phyloP scores from a whole-genome alignment of 1,284 basidiomycete species.

The Leccinum fuscescens region DNA sequence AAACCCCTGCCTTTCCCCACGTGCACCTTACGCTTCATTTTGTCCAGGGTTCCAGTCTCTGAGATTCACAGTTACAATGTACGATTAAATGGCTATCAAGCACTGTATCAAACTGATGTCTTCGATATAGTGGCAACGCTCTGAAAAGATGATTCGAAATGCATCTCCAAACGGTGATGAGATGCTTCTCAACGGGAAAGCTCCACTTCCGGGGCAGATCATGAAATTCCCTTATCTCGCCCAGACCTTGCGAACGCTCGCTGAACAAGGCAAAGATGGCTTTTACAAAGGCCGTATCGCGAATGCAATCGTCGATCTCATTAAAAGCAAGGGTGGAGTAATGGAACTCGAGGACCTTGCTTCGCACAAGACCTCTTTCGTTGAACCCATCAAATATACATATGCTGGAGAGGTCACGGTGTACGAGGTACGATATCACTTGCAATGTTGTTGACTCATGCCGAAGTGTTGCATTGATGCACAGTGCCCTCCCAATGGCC shows the following conservation, averaged over 20 bases:
- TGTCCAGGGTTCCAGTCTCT: slow-evolving; percentile 67
- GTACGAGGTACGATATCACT: slow-evolving; percentile 65
- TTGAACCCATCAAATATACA: slow-evolving; percentile 89
- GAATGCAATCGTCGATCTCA: slow-evolving; percentile 83
- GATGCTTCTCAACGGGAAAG: slow-evolving; percentile 81
- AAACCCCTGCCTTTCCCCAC: not conserved
- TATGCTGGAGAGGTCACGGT: slow-evolving; percentile 81
- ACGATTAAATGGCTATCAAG: slow-evolving; percentile 24
- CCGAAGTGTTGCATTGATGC: not conserved
- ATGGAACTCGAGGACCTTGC: slow-evolving; percentile 90
- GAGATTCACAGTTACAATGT: slow-evolving; percentile 71
- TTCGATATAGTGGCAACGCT: slow-evolving; percentile 64
- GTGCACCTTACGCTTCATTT: slow-evolving; percentile 7
- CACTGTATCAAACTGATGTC: slow-evolving; percentile 5
- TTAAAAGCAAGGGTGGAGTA: slow-evolving; percentile 81
- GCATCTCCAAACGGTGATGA: slow-evolving; percentile 82
- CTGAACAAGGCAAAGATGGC: slow-evolving; percentile 80
- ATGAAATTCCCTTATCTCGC: slow-evolving; percentile 80
- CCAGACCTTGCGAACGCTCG: slow-evolving; percentile 79
- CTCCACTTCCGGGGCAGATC: slow-evolving; percentile 77
- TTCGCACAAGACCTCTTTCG: slow-evolving; percentile 73
- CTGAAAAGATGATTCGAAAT: slow-evolving; percentile 73
- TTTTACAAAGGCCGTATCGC: slow-evolving; percentile 92
- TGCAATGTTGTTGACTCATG: not conserved
- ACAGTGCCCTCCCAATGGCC: slow-evolving; percentile 91